Conservation (phyloP, 2,329 filamentous ascomycete genomes). For the Uncinocarpus reesii region DNA sequence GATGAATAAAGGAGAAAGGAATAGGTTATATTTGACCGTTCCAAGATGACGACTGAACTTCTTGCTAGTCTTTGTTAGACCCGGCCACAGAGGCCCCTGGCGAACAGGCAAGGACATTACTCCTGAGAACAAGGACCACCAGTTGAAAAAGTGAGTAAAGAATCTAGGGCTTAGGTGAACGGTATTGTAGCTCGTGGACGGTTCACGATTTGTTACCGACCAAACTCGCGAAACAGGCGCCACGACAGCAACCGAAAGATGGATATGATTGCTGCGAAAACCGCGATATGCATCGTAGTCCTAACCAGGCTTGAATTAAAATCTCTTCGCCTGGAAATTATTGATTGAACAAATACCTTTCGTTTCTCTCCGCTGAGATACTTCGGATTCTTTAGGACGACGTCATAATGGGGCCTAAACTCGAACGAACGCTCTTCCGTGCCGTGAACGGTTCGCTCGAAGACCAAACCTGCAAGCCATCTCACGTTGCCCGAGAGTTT, state of each 20-base stretch:
- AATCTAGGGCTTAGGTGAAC: constrained; percentile 90
- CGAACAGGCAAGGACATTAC: constrained; percentile 90
- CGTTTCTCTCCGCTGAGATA: constrained; percentile 52
- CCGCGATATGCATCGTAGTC: constrained; percentile 86
- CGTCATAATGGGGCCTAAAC: constrained; percentile 86
- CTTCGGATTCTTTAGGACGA: constrained; percentile 71
- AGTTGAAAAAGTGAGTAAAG: constrained; percentile 96
- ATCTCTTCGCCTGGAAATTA: not conserved
- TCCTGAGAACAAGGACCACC: constrained; percentile 95
- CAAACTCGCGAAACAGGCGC: constrained; percentile 82
- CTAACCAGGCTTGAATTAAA: constrained; percentile 21
- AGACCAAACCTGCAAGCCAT: constrained; percentile 83
- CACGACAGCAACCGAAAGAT: constrained; percentile 82
- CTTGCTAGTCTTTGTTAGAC: constrained; percentile 91
- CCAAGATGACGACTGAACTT: constrained; percentile 94
- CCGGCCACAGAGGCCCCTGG: constrained; percentile 83
- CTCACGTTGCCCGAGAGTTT: constrained; percentile 94
- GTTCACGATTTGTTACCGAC: constrained; percentile 61
- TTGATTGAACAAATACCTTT: constrained; percentile 36
- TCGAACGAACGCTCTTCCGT: constrained; percentile 65
- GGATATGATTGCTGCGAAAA: constrained; percentile 95
- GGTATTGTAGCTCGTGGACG: constrained; percentile 88
- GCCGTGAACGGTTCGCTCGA: constrained; percentile 69
- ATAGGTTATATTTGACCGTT: constrained; percentile 96
- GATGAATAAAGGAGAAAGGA: constrained; percentile 84